Base-by-base conservation (phyloP, 2,329 filamentous ascomycete genomes). In the Phialocephala subalpina region DNA sequence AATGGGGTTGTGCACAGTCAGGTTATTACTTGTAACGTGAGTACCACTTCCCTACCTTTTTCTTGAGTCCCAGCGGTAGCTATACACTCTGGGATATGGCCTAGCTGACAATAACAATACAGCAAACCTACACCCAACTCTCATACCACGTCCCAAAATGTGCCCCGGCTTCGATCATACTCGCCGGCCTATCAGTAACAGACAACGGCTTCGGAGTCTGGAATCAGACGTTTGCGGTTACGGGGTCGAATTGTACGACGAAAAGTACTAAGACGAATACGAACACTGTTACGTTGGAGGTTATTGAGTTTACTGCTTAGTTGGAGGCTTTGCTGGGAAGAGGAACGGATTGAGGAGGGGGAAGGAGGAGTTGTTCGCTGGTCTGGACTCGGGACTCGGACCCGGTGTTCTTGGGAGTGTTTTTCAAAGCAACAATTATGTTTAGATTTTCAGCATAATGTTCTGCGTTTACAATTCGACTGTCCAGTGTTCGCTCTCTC, bases 121-220 rank as follows among this genome's bases (percentile, higher is more conserved):
- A 63, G 55, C 49, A 59, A 63, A 63, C 62, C 18, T 63, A 63
- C 33, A 63, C 55, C 25, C 47, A 29, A 29, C 20, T 63, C 2
- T 59, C 55, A 8, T 63, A 63, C 42, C 36, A 58, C 35, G 62
- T 55, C 8, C 62, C 62, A 2, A 59, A 58, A 20, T 58, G 42
- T 20, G 56, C 25, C 1, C 49, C 42, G 5, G 55, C 27, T 5
- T 55, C 62, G 1, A 59, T 63, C 29, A 63, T 55, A 2, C 40
- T 63, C n/a, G 40, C 2, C 14, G 55, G 62, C 3, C 33, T 63
- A 14, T 63, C 62, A 14, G 62, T 63, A 5, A 59, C 53, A n/a
- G 62, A 63, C n/a, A 63, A 58, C 16, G 55, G 62, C 6, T 63
- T 63, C 20, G 62, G 62, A 2, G 55, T 63, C 11, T 63, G 62